Percentiles rank a stretch among this genome's conserved stretches.
These are phyloP conservation scores for Nemania sp. DNA, from an alignment of 2,329 filamentous ascomycete species.

Conservation along the genomic window DNA sequence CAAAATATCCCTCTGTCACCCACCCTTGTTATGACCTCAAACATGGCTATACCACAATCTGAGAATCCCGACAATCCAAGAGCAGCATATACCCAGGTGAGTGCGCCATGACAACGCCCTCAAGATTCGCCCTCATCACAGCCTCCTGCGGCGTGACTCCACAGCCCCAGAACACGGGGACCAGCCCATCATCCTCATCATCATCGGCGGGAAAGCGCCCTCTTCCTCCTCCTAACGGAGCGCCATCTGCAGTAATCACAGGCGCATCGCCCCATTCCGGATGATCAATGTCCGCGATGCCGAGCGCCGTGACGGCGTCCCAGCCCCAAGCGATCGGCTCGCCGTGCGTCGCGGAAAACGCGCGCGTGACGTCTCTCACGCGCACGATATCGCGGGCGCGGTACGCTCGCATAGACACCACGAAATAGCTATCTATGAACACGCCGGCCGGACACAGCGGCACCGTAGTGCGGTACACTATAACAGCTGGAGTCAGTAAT, in stretches of 20 bases:
- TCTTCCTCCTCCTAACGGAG: conserved; percentile 40
- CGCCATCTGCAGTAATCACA: conserved; percentile 46
- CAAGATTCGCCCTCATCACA: conserved; percentile 57
- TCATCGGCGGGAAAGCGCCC: too few relatives aligned
- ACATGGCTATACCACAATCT: conserved; percentile 32
- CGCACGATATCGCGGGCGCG: conserved; percentile 49
- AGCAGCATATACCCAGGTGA: conserved; percentile 65
- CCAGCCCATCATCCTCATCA: conserved; percentile 48
- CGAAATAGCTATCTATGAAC: conserved; percentile 57
- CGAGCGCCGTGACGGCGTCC: conserved; percentile 55
- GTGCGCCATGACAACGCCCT: conserved; percentile 63
- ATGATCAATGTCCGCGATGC: conserved; percentile 55
- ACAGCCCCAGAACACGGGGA: conserved; percentile 66
- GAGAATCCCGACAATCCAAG: conserved; percentile 53
- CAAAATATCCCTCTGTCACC: background rate
- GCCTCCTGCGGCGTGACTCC: conserved; percentile 69
- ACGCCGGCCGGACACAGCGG: conserved; percentile 60
- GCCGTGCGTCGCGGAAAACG: conserved; percentile 61
- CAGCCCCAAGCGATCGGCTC: conserved; percentile 69
- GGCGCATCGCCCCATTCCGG: conserved; percentile 62
- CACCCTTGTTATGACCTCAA: background rate
- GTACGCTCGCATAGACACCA: conserved; percentile 68
- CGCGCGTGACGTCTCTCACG: conserved; percentile 58
- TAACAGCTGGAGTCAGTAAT: too few relatives aligned
- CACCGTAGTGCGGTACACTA: conserved; percentile 63